Evolutionary conservation across 495 filamentous ascomycete genomes (phyloP).

Genomic region (Neurospora sp.): DNA sequence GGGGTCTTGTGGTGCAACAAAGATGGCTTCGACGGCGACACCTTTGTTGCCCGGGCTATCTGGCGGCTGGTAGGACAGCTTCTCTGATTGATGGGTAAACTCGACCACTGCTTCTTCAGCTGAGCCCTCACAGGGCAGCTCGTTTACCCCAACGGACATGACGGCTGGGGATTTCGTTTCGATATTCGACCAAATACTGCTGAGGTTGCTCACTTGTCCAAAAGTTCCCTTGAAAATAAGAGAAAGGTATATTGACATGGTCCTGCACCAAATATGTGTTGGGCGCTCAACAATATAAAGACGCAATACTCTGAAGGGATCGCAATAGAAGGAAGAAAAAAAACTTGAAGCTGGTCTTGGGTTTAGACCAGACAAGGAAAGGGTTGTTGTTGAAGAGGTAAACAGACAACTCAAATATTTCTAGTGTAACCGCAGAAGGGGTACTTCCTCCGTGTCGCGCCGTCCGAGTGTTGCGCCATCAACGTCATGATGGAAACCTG

Average conservation of each 20-base stretch:
- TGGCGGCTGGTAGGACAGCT: conserved; percentile 39
- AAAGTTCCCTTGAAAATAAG: not conserved
- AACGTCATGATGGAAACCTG: not conserved
- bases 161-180: not conserved
- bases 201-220: not conserved
- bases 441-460: not conserved
- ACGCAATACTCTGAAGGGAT: not conserved
- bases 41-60: conserved; percentile 17
- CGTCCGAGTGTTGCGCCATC: not conserved
- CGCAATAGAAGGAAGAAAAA: not conserved
- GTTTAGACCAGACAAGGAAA: not conserved
- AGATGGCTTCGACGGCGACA: conserved; percentile 53
- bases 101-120: conserved; percentile 19
- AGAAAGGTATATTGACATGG: not conserved
- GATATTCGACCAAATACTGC: not conserved
- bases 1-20: conserved; percentile 59
- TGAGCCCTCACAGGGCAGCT: not conserved
- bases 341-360: not conserved
- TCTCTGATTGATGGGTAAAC: conserved; percentile 49
- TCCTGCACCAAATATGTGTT: not conserved
- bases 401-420: not conserved
- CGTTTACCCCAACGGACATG: not conserved
- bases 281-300: not conserved
- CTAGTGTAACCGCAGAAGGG: not conserved
- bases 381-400: not conserved